A percentile compares a stretch with the other conserved stretches of the same genome.
phyloP scores from a whole-genome alignment of 2,329 filamentous ascomycete species.

The Domatiomyces globalis region DNA sequence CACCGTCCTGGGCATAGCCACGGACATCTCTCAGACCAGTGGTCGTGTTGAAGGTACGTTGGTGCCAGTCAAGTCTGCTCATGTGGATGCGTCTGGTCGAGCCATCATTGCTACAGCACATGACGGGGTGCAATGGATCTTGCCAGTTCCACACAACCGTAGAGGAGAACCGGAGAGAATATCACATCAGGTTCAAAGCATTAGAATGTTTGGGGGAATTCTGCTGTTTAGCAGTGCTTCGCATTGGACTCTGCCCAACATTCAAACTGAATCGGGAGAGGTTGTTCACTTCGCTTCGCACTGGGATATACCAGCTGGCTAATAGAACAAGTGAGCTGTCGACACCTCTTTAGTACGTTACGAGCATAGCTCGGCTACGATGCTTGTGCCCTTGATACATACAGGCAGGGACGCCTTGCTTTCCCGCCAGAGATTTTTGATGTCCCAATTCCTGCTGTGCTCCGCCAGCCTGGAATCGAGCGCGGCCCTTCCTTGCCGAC shows the following conservation, averaged over 20 bases:
- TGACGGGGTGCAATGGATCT: constrained; percentile 8
- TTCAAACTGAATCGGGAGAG: background rate
- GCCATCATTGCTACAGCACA: constrained; percentile 5
- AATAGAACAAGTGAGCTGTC: background rate
- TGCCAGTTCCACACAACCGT: constrained; percentile 6
- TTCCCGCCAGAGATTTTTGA: too few relatives aligned
- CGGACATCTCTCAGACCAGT: constrained; percentile 5
- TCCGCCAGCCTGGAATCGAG: constrained; percentile 49
- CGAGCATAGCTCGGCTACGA: background rate
- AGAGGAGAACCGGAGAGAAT: background rate
- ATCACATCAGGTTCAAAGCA: background rate
- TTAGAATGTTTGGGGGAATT: background rate
- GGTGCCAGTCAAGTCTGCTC: constrained; percentile 2
- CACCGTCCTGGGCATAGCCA: constrained; percentile 13
- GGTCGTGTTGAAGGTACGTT: background rate
- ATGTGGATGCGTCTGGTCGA: constrained; percentile 8
- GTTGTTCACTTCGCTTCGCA: background rate
- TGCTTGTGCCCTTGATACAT: background rate
- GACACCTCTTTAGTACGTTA: background rate
- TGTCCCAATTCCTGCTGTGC: too few relatives aligned
- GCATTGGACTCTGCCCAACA: background rate
- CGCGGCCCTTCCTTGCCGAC: constrained; percentile 66
- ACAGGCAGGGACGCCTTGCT: background rate
- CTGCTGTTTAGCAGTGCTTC: background rate
- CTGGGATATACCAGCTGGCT: background rate